Evolutionary conservation across 1,284 basidiomycete genomes (phyloP).

Genomic region (Trichosporon inkin): DNA sequence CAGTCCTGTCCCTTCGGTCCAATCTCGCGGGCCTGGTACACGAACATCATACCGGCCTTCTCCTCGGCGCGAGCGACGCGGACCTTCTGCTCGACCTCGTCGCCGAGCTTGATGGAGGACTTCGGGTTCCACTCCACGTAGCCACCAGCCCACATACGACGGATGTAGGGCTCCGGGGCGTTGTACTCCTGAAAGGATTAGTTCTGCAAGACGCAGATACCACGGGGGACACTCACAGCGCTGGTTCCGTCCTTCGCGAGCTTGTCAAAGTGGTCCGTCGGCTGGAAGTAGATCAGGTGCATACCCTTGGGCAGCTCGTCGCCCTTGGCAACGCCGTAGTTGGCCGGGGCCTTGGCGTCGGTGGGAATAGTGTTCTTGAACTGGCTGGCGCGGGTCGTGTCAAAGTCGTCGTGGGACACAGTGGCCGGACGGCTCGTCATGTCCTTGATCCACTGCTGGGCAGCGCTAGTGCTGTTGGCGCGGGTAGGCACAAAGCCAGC

Average conservation of each 20-base stretch:
- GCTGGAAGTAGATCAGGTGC: constrained; percentile 71
- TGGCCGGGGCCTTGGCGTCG: constrained; percentile 54
- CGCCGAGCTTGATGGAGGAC: constrained; percentile 57
- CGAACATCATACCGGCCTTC: constrained; percentile 73
- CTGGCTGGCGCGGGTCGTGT: constrained; percentile 25
- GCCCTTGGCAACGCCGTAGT: constrained; percentile 29
- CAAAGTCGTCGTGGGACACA: constrained; percentile 23
- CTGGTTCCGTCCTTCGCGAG: constrained; percentile 61
- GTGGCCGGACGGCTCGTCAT: constrained; percentile 21
- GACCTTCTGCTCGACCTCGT: constrained; percentile 55
- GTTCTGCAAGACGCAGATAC: not conserved
- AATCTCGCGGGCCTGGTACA: constrained; percentile 56
- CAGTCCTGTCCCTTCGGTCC: constrained; percentile 54
- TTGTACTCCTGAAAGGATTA: constrained; percentile 39
- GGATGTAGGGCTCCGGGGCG: constrained; percentile 65
- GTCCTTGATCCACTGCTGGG: constrained; percentile 26
- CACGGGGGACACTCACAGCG: constrained; percentile 54
- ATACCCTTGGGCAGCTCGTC: constrained; percentile 58
- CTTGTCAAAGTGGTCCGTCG: constrained; percentile 58
- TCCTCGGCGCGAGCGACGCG: constrained; percentile 60
- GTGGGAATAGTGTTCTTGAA: constrained; percentile 60
- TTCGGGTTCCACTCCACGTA: constrained; percentile 59
- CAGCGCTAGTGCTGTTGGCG: constrained; percentile 2
- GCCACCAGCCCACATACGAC: constrained; percentile 81
- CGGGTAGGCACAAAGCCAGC: not conserved